Evolutionary conservation across 352 stramenopile genomes (phyloP).

Genomic region (Albugo candida): DNA sequence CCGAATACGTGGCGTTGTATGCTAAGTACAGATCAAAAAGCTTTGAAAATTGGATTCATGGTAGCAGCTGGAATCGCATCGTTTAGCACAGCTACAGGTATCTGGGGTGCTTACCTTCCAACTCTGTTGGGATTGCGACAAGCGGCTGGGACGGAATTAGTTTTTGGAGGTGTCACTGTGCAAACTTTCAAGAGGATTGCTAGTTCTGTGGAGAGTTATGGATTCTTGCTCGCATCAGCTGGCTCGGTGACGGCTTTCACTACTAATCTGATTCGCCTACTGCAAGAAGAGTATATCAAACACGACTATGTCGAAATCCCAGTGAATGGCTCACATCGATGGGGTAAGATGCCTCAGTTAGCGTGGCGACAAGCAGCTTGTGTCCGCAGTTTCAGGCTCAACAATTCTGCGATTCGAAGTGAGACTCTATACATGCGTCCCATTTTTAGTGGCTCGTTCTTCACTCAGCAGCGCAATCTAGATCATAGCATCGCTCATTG

Average conservation of each 20-base stretch:
- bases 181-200: background rate
- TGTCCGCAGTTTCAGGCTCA: slow-evolving; percentile 15
- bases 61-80: slow-evolving; percentile 1
- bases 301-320: slow-evolving; percentile 18
- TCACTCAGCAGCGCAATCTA: slow-evolving; percentile 17
- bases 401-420: slow-evolving; percentile 16
- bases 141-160: slow-evolving; percentile 1
- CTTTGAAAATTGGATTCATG: slow-evolving; percentile 9
- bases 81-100: slow-evolving; percentile 2
- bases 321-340: slow-evolving; percentile 12
- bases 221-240: background rate
- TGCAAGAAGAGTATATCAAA: slow-evolving; percentile 16
- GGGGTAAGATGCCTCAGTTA: slow-evolving; percentile 25
- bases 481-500: slow-evolving; percentile 27
- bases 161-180: background rate
- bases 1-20: slow-evolving; percentile 8
- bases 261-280: slow-evolving; percentile 13
- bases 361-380: slow-evolving; percentile 23
- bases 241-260: slow-evolving; percentile 14
- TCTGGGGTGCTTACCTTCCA: slow-evolving; percentile 1
- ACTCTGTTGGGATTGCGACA: slow-evolving; percentile 7
- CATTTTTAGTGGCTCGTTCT: slow-evolving; percentile 22
- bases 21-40: slow-evolving; percentile 9
- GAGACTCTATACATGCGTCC: slow-evolving; percentile 28
- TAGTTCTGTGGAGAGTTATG: too few relatives aligned